Conservation (phyloP, 116 monocot species). For the Cymodocea nodosa region DNA sequence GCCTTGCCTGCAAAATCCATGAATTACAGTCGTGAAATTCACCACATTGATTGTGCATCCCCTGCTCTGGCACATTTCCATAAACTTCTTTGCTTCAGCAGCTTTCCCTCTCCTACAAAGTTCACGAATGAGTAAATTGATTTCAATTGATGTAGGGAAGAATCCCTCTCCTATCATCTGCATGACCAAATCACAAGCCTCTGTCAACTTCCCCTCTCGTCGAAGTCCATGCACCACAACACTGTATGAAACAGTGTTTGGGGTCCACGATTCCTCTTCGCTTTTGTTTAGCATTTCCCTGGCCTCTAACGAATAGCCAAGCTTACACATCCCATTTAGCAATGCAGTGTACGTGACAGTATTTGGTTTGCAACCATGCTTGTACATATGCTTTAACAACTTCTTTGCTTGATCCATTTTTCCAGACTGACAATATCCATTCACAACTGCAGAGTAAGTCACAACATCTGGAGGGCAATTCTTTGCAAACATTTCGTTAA, state of each 20-base stretch:
- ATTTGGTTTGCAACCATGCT: constrained; percentile 69
- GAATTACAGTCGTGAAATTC: constrained; percentile 81
- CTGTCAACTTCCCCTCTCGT: constrained; percentile 64
- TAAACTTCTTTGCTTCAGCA: constrained; percentile 55
- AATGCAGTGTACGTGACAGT: constrained; percentile 70
- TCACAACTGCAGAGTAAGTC: constrained; percentile 68
- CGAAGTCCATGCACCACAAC: constrained; percentile 79
- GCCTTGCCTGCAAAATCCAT: constrained; percentile 61
- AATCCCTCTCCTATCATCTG: constrained; percentile 72
- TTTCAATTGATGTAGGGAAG: constrained; percentile 61
- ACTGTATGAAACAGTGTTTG: constrained; percentile 63
- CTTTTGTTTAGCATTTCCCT: constrained; percentile 70
- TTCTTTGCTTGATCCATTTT: constrained; percentile 69
- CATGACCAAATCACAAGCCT: constrained; percentile 61
- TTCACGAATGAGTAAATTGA: constrained; percentile 66
- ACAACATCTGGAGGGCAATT: constrained; percentile 72
- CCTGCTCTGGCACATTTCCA: constrained; percentile 81
- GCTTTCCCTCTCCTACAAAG: constrained; percentile 43
- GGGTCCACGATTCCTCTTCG: constrained; percentile 90
- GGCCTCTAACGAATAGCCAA: constrained; percentile 57
- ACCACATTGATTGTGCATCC: constrained; percentile 79
- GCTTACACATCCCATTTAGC: constrained; percentile 65
- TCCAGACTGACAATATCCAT: constrained; percentile 71
- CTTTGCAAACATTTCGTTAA: constrained; percentile 60
- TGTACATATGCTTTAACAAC: constrained; percentile 68